phyloP scores from a whole-genome alignment of 2,329 filamentous ascomycete species.

The Biscogniauxia marginata region DNA sequence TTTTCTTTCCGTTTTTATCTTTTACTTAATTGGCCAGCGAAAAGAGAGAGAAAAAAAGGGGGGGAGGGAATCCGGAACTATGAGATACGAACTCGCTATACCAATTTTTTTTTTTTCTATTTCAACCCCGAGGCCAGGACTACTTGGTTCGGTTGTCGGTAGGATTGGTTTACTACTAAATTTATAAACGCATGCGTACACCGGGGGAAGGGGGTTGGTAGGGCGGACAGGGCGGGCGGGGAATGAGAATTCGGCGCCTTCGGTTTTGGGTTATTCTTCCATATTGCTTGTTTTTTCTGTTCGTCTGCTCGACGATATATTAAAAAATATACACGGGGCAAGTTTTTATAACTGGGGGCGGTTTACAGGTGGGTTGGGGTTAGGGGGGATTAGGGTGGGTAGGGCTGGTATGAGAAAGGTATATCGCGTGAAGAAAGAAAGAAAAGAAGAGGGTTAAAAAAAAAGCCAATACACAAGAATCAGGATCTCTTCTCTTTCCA shows the following conservation, averaged over 20 bases:
- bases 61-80: not conserved
- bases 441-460: no score
- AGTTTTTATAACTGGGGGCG: not conserved
- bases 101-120: not conserved
- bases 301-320: not conserved
- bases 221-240: not conserved
- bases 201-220: not conserved
- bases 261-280: no score
- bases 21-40: not conserved
- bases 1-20: constrained; percentile 3
- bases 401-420: no score
- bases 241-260: not conserved
- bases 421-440: no score
- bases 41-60: not conserved
- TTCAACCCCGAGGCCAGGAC: not conserved
- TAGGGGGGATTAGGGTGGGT: no score
- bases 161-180: not conserved
- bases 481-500: no score
- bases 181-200: not conserved
- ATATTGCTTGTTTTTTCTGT: not conserved
- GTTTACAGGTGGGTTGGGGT: no score
- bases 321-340: not conserved
- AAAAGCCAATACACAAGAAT: no score
- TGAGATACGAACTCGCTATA: not conserved
- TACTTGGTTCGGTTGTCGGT: not conserved